Evolutionary conservation across 352 stramenopile genomes (phyloP).

Genomic region (Phytophthora macrochlamydospora): DNA sequence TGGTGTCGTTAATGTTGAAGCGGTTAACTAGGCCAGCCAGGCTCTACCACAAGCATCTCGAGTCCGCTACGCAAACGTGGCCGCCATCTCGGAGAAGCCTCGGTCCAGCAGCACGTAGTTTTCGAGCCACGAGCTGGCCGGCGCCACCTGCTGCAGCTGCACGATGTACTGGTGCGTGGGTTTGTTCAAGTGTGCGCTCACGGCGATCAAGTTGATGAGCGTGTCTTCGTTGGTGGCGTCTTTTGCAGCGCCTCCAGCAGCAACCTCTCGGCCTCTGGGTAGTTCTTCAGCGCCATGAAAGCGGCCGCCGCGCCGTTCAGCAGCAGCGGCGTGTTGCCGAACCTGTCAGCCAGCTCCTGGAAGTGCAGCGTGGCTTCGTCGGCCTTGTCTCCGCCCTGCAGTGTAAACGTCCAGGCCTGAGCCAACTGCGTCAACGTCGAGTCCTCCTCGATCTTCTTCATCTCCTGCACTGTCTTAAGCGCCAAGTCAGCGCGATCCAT

Average conservation of each 20-base stretch:
- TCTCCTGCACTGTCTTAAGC: constrained; percentile 83
- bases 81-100: constrained; percentile 70
- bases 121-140: constrained; percentile 70
- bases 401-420: constrained; percentile 87
- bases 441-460: constrained; percentile 96
- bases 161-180: constrained; percentile 74
- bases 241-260: constrained; percentile 89
- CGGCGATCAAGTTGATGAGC: constrained; percentile 94
- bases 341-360: constrained; percentile 94
- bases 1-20: constrained; percentile 19
- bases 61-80: constrained; percentile 58
- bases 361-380: constrained; percentile 94
- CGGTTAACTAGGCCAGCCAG: constrained; percentile 13
- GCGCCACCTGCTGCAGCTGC: constrained; percentile 82
- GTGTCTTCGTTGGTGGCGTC: constrained; percentile 90
- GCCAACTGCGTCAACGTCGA: constrained; percentile 95
- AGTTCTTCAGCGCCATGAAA: constrained; percentile 93
- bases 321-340: constrained; percentile 91
- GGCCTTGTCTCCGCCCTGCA: constrained; percentile 82
- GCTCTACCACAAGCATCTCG: background rate
- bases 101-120: constrained; percentile 73
- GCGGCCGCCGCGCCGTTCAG: constrained; percentile 92
- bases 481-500: constrained; percentile 96
- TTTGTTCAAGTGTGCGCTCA: constrained; percentile 91
- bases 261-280: constrained; percentile 87